Evolutionary conservation across 192 early-diverging fungal species (phyloP), one percentile per base, ranked within the genome.

Genomic region (Coemansia sp.): DNA sequence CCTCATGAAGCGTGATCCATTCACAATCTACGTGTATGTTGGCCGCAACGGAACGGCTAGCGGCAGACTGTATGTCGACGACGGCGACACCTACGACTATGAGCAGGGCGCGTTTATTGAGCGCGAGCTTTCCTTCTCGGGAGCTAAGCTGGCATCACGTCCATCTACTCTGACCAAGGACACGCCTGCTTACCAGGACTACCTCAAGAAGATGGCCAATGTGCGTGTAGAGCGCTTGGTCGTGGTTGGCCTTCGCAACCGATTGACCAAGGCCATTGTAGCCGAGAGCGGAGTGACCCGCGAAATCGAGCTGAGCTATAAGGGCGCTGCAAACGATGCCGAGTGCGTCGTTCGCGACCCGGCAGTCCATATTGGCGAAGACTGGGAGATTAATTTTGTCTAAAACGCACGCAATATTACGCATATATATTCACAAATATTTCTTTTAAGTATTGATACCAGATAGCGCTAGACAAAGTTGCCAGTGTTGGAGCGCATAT

Each of bases 41-140:
- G 82, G 90, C 60, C 75, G 66, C 47, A 60, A 79, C 69, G 87
- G 85, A 9, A 67, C 82, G 18, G 92, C 96, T 7, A 50, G 59
- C 3, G 97, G 95, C 21, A 52, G 54, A n/a, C 61, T 99, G 17
- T 97, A 97, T 61, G 62, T 91, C 44, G 97, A 99, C 71, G 97
- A 99, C 61, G 97, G 94, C 10, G 82, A 89, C 47, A 78, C 85
- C 1, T 98, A 84, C 63, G 83, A 78, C 33, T 89, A 85, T 59
- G 57, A 84, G 61, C 56, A 75, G 0, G 91, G 91, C 3, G 80
- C 78, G 25, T 98, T 87, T 71, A 74, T 94, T 18, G 69, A 73
- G 56, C 67, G 74, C 34, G 62, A 69, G 22, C 56, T 81, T 44
- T 45, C 42, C 34, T 75, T 66, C 60, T 59, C 43, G 13, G 54